Base-by-base conservation (phyloP, 2,329 filamentous ascomycete species). In the Fusarium compactum region DNA sequence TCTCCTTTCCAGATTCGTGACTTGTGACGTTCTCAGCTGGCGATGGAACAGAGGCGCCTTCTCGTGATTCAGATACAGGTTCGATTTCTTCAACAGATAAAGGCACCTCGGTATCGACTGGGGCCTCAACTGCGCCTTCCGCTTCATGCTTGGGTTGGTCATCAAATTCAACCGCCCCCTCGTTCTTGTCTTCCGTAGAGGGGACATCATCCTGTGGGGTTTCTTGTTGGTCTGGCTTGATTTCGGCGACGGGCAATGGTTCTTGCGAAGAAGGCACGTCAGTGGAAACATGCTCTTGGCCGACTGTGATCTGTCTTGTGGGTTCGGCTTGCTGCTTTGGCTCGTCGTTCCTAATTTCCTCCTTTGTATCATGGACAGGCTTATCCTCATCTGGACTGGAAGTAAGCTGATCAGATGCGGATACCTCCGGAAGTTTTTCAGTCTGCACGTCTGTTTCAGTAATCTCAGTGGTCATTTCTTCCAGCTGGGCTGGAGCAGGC, bases 221-320 rank as follows among this genome's bases (percentile, higher is more conserved):
- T 58, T 70, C 55, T 70, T 30, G 65, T 18, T 41, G n/a, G 29
- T 66, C 53, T 7, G n/a, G 12, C 14, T n/a, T n/a, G 48, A 24
- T 20, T 45, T 54, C 38, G n/a, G 24, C 16, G 32, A 16, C 25
- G 29, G 14, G 20, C 6, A 25, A 20, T 12, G 15, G 29, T 24
- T 45, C 43, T 14, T 55, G 57, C n/a, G 25, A 18, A 32, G 27
- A 14, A 15, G 32, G 41, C 32, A 22, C 22, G 11, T 51, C 53
- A 29, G 55, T 11, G 20, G 16, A 6, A 32, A 54, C 22, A 18
- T 32, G 38, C 20, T 56, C 22, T 20, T 18, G 52, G 9, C 7
- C 22, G n/a, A 18, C 32, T 46, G 20, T 22, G 38, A 34, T 18
- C 40, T 55, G 16, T 41, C 43, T 15, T 25, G 27, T 12, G 34